A percentile compares a stretch with the other conserved stretches of the same genome.
Evolutionary conservation across 2,329 filamentous ascomycete species (phyloP).

Genomic region (Alternaria postmessia): DNA sequence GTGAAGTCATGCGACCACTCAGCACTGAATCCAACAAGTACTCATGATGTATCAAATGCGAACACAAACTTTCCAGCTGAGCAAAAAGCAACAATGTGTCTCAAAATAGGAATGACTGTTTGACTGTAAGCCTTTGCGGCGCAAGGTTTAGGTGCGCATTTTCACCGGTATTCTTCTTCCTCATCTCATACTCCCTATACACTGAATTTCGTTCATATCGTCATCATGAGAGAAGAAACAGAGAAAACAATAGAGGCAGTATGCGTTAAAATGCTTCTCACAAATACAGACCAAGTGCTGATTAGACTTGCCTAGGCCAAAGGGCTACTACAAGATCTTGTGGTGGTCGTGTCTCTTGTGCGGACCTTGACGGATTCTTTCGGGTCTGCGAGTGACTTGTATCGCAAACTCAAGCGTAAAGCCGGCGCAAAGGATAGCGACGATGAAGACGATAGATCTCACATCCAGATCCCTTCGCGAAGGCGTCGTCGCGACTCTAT

Average conservation of each 20-base stretch:
- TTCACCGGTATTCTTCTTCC: not conserved
- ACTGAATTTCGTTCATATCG: not conserved
- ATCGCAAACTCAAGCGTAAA: constrained; percentile 40
- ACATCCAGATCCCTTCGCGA: constrained; percentile 2
- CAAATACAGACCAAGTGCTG: not conserved
- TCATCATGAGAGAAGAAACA: constrained; percentile 27
- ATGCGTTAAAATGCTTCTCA: not conserved
- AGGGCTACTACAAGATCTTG: constrained; percentile 33
- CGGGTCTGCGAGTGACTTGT: constrained; percentile 42
- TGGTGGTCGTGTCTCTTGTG: constrained; percentile 43
- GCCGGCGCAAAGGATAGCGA: constrained; percentile 21
- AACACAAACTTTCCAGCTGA: constrained; percentile 21
- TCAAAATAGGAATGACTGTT: constrained; percentile 16
- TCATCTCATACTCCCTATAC: not conserved
- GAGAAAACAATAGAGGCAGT: constrained; percentile 26
- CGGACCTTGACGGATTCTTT: constrained; percentile 40
- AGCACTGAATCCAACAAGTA: constrained; percentile 6
- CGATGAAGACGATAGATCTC: constrained; percentile 17
- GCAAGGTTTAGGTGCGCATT: constrained; percentile 9
- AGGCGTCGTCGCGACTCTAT: constrained; percentile 28
- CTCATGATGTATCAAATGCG: constrained; percentile 14
- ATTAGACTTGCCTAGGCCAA: constrained; percentile 30
- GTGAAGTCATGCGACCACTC: constrained; percentile 12
- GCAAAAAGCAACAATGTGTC: constrained; percentile 7
- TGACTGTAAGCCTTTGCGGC: constrained; percentile 9